Percentiles rank a stretch among this genome's conserved stretches.
phyloP scores from a whole-genome alignment of 768 basidiomycete genomes.

The Hypsizygus marmoreus region DNA sequence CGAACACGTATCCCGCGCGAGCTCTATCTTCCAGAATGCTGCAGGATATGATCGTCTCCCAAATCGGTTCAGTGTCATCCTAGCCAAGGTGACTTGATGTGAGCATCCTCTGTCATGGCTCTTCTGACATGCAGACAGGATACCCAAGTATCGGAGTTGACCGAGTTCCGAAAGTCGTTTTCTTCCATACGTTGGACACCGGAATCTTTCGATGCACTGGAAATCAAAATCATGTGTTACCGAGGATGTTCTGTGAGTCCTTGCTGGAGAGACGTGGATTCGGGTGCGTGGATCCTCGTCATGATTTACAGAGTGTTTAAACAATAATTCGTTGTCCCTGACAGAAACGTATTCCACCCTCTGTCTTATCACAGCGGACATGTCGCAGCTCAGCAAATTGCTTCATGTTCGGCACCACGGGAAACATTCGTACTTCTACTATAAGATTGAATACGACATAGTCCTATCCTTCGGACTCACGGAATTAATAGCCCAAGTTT shows the following conservation, averaged over 20 bases:
- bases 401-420: not conserved
- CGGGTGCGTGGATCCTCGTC: constrained; percentile 11
- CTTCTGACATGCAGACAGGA: constrained; percentile 27
- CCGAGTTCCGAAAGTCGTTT: constrained; percentile 19
- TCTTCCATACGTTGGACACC: not conserved
- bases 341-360: constrained; percentile 19
- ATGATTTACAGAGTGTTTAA: not conserved
- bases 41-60: constrained; percentile 11
- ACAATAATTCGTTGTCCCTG: not conserved
- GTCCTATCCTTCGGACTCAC: constrained; percentile 54
- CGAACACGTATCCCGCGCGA: constrained; percentile 10
- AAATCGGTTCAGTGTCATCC: constrained; percentile 23
- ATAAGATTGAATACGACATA: constrained; percentile 36
- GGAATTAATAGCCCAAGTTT: constrained; percentile 52
- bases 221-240: constrained; percentile 20
- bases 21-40: not conserved
- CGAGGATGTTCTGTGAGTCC: constrained; percentile 17
- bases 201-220: not conserved
- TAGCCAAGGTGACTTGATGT: constrained; percentile 27
- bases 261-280: constrained; percentile 24
- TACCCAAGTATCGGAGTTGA: constrained; percentile 31
- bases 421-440: constrained; percentile 20
- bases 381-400: constrained; percentile 8
- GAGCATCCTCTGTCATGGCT: not conserved
- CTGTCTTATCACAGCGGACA: constrained; percentile 18